Conservation (phyloP, 768 basidiomycete species). For the Boletus patriciae region DNA sequence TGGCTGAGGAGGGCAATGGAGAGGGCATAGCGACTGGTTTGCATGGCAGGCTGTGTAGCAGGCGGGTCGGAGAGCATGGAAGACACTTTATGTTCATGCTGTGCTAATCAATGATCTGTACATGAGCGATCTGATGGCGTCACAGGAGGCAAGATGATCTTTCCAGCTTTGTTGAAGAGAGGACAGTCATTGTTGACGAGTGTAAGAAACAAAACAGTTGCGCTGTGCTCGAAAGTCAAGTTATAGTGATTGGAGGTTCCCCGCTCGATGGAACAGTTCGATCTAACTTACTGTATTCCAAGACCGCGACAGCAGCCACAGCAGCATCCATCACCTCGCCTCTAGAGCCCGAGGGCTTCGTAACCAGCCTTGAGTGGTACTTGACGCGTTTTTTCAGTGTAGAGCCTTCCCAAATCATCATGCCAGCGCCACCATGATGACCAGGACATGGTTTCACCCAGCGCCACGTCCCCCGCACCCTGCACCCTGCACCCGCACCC, state of each 20-base stretch:
- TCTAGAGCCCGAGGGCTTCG: conserved; percentile 56
- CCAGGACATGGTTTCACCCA: conserved; percentile 44
- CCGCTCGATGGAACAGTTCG: neutral
- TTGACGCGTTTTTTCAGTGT: conserved; percentile 59
- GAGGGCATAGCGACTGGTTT: conserved; percentile 57
- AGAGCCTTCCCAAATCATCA: conserved; percentile 55
- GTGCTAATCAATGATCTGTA: neutral
- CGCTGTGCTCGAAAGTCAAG: too few relatives aligned
- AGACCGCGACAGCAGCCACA: conserved; percentile 60
- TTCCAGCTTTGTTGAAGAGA: conserved; percentile 75
- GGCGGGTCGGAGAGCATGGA: conserved; percentile 82
- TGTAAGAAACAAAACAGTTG: neutral
- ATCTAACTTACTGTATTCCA: conserved; percentile 58
- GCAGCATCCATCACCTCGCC: conserved; percentile 85
- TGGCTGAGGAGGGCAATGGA: conserved; percentile 65
- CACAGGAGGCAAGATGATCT: conserved; percentile 43
- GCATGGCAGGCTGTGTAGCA: conserved; percentile 57
- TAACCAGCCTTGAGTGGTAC: conserved; percentile 69
- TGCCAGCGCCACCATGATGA: conserved; percentile 81
- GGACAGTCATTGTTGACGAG: conserved; percentile 53
- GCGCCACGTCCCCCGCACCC: conserved; percentile 1
- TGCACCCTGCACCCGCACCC: neutral
- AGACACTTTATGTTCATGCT: conserved; percentile 84
- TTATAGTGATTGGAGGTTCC: neutral
- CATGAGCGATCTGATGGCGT: neutral